Evolutionary conservation across 2,329 filamentous ascomycete genomes (phyloP), one percentile per base, ranked within the genome.

Genomic region (Fusarium hainanense): DNA sequence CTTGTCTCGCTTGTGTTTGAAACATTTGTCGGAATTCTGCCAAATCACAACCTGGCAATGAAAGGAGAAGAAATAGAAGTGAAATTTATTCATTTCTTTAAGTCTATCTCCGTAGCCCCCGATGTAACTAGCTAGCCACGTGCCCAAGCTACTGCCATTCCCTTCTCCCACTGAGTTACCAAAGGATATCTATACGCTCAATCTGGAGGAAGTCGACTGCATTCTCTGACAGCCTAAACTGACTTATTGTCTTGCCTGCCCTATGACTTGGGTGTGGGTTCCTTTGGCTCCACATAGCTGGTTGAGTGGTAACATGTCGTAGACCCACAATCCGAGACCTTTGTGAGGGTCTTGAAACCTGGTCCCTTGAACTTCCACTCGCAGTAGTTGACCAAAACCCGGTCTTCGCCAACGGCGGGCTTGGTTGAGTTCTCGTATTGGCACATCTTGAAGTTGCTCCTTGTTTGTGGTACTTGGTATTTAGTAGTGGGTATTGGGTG

Each of bases 151-250:
- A 14, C 28, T 6, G 2, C 3, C 30, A 8, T 14, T 32, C 7
- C 7, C 30, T 32, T 32, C 13, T 32, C 7, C 7, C 3, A 7
- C 7, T 5, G 7, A 32, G 13, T 8, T 32, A 32, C 7, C 14
- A 32, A 32, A 32, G 14, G 4, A 32, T 3, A 32, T 16, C 3
- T 32, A 32, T 16, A 32, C 0, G 32, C 16, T 10, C 16, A 9
- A 18, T 8, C 14, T 34, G 14, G 2, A 18, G 8, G 3, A 34
- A 18, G 4, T 4, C 1, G 1, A 10, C 3, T 10, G 32, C 8
- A 18, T 18, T 10, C 0, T 18, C 4, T 34, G 8, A 6, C 8
- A 34, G 16, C 4, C 8, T 2, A 5, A 18, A 5, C 5, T 18
- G 5, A 1, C 5, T 3, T 3, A 37, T 11, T 11, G 5, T n/a